phyloP scores from a whole-genome alignment of 1,139 yeast genomes.

The Cylindricascospora bacillispora region DNA sequence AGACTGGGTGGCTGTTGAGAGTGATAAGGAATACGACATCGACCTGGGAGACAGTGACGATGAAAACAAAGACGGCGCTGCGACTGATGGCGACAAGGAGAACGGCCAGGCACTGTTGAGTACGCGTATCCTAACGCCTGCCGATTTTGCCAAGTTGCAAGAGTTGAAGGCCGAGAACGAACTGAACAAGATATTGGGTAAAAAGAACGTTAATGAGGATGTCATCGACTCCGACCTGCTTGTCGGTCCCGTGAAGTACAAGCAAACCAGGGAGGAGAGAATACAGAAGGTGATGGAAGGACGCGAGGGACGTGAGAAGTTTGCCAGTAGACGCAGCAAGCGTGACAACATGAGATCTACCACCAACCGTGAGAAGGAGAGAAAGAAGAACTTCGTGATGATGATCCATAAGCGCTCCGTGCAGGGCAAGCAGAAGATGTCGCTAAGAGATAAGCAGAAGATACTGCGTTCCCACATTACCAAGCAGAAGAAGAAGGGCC shows the following conservation, averaged over 20 bases:
- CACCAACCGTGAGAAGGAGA: slow-evolving; percentile 88
- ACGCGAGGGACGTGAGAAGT: slow-evolving; percentile 81
- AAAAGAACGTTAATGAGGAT: slow-evolving; percentile 56
- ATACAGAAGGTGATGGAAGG: slow-evolving; percentile 82
- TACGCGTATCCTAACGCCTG: slow-evolving; percentile 79
- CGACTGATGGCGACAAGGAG: slow-evolving; percentile 21
- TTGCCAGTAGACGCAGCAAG: slow-evolving; percentile 78
- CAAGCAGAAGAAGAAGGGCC: slow-evolving; percentile 81
- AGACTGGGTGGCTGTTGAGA: slow-evolving; percentile 43
- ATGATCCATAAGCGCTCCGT: slow-evolving; percentile 91
- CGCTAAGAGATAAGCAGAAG: slow-evolving; percentile 82
- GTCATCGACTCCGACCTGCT: slow-evolving; percentile 66
- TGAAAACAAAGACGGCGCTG: slow-evolving; percentile 20
- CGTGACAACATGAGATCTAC: slow-evolving; percentile 72
- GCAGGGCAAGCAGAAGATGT: slow-evolving; percentile 84
- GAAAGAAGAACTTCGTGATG: slow-evolving; percentile 98
- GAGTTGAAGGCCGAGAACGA: slow-evolving; percentile 80
- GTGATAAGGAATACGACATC: slow-evolving; percentile 41
- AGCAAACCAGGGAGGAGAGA: slow-evolving; percentile 79
- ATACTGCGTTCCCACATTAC: slow-evolving; percentile 73
- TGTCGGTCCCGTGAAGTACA: slow-evolving; percentile 76
- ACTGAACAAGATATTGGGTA: slow-evolving; percentile 59
- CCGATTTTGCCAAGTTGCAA: slow-evolving; percentile 90
- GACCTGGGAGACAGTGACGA: slow-evolving; percentile 34
- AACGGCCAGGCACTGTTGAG: slow-evolving; percentile 57